phyloP scores from a whole-genome alignment of 2,329 filamentous ascomycete species.

The Pseudopithomyces chartarum region DNA sequence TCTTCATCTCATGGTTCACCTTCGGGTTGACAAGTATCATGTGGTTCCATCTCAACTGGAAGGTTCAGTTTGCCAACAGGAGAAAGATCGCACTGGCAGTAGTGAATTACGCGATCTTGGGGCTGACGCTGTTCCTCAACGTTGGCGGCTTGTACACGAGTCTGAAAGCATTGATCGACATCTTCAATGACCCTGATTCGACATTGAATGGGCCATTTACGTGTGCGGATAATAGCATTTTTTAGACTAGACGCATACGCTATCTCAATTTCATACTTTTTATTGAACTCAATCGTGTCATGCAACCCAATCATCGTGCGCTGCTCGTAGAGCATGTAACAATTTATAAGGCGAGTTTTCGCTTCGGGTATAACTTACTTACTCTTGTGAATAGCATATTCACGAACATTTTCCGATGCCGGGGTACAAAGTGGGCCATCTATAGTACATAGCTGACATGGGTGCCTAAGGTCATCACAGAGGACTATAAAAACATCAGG shows the following conservation, averaged over 20 bases:
- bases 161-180: conserved; percentile 24
- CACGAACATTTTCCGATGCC: too few species aligned
- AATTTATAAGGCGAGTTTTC: too few species aligned
- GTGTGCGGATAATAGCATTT: conserved; percentile 28
- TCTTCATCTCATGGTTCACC: conserved; percentile 33
- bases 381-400: too few species aligned
- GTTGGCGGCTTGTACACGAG: conserved; percentile 33
- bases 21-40: conserved; percentile 35
- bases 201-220: conserved; percentile 34
- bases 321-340: too few species aligned
- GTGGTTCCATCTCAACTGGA: conserved; percentile 36
- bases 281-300: too few species aligned
- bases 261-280: too few species aligned
- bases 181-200: conserved; percentile 29
- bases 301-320: too few species aligned
- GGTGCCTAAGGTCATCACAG: too few species aligned
- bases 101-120: conserved; percentile 28
- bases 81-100: conserved; percentile 27
- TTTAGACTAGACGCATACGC: not conserved
- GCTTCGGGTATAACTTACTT: too few species aligned
- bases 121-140: conserved; percentile 29
- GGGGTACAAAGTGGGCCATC: too few species aligned
- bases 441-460: too few species aligned
- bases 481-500: too few species aligned
- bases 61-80: conserved; percentile 26